phyloP scores from a whole-genome alignment of 179 eudicot species.

The Actinidia chinensis region DNA sequence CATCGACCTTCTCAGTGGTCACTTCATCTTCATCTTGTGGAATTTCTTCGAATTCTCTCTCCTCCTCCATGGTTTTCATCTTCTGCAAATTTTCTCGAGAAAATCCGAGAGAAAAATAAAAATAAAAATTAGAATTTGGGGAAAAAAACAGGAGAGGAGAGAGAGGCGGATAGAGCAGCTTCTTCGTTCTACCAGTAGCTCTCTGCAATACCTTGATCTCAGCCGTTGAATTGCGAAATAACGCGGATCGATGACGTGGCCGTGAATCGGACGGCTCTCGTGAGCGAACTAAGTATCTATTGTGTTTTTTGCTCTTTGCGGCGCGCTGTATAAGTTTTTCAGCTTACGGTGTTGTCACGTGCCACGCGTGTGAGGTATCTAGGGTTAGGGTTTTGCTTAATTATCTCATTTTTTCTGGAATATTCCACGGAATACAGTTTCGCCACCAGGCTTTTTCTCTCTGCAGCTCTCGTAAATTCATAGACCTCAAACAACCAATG shows the following conservation, averaged over 20 bases:
- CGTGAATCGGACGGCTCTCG: conserved; percentile 35
- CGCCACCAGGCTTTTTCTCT: not conserved
- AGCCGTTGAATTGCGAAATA: conserved; percentile 39
- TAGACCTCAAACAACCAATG: not conserved
- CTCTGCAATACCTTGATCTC: conserved; percentile 37
- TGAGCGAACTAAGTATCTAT: conserved; percentile 7
- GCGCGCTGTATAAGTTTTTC: conserved; percentile 18
- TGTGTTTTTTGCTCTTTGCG: conserved; percentile 21
- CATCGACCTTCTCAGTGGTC: conserved; percentile 33
- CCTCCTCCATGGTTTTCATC: conserved; percentile 38
- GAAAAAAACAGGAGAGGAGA: conserved; percentile 20
- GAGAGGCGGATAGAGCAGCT: conserved; percentile 31
- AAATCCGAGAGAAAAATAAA: conserved; percentile 14
- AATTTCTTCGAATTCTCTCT: conserved; percentile 32
- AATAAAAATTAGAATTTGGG: conserved; percentile 6
- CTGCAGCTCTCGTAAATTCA: not conserved
- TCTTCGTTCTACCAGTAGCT: conserved; percentile 42
- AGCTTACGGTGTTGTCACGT: conserved; percentile 13
- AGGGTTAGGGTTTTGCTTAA: conserved; percentile 12
- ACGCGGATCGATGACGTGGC: conserved; percentile 65
- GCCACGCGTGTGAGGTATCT: conserved; percentile 22
- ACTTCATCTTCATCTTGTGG: conserved; percentile 32
- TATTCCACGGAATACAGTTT: not conserved
- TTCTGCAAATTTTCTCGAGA: not conserved
- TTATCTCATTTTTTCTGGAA: too few relatives aligned